Evolutionary conservation across 163 green algal species (phyloP), one percentile per base, ranked within the genome.

Genomic region (Scenedesmus sp.): DNA sequence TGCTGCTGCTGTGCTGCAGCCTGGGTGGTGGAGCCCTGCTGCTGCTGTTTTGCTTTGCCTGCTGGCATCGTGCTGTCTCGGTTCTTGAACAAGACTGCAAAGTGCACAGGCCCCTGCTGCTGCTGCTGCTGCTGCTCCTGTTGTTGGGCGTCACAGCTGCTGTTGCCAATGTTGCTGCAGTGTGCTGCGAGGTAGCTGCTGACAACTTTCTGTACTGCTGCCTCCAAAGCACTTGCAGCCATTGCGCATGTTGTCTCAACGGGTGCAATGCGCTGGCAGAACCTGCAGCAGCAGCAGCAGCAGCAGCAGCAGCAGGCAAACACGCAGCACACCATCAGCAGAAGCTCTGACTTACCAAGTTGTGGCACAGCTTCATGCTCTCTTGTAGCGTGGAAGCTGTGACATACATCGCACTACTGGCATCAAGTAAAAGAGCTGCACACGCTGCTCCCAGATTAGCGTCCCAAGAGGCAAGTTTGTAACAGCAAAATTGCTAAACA

Each of bases 61-160:
- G 55, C 54, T 66, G 88, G 46, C 4, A 55, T 57, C 6, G 79
- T 62, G 70, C 70, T 79, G 55, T 70, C 88, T 23, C 88, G 34
- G 57, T 82, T 85, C 76, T 92, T 92, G 57, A 59, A 92, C 59
- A 86, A 10, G 4, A 92, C 77, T 60, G 88, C 88, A 92, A 92
- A 92, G 7, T 67, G 16, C n/a, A 92, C 34, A 23, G 79, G 79
- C 15, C 23, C 13, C 16, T 67, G 26, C 77, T 82, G 73, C 88
- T 91, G 86, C 64, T 90, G 60, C 64, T 59, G 56, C 57, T 91
- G 88, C 77, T 81, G 26, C 56, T 86, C 55, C 55, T 64, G 88
- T 26, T 89, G 84, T 56, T 13, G 3, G 64, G 59, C 59, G 2
- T 10, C 59, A 10, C 9, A 15, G 59, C 12, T 55, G 23, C 34